Evolutionary conservation across 345 rosid species (phyloP), one percentile per base, ranked within the genome.

Genomic region (Lagerstroemia speciosa): DNA sequence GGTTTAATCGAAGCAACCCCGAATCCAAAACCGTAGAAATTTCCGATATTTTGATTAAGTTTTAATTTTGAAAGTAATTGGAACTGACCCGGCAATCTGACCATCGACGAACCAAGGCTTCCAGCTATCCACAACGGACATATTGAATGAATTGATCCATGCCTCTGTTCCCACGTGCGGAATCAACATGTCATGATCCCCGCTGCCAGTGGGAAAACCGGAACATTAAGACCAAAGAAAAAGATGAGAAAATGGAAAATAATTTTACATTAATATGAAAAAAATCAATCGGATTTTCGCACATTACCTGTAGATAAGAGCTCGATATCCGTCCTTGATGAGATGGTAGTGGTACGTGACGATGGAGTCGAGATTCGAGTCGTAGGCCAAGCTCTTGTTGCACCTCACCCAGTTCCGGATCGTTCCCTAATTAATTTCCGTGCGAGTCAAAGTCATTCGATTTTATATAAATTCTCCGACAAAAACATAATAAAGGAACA

Each of bases 81-180:
- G 29, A 38, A 29, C 73, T 50, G 11, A 80, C 83, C 86, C 82
- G 6, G 79, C 81, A 24, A 79, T 74, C 73, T 82, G 83, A 11
- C 81, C 85, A 0, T 73, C 72, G 33, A 79, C 78, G 27, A 72
- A 66, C 85, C 85, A 82, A 32, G 85, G 85, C 15, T 65, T 55
- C 85, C 83, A 82, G 8, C 16, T 50, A 17, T 6, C 27, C 3
- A 19, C 32, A 57, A 75, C 30, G 16, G 75, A 62, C 71, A 79
- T 69, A 52, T 79, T 79, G 1, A 77, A 53, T 0, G 63, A 64
- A 14, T 71, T 62, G 0, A 82, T 73, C 83, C 85, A 77, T 12
- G 27, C 36, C 22, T 31, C 22, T 1, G 83, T 82, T 15, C 79
- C 81, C 55, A 79, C 68, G 6, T 71, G 65, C 38, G 85, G 78